A percentile compares a stretch with the other conserved stretches of the same genome.
phyloP scores from a whole-genome alignment of 139 green algal species.

The Micractinium conductrix region DNA sequence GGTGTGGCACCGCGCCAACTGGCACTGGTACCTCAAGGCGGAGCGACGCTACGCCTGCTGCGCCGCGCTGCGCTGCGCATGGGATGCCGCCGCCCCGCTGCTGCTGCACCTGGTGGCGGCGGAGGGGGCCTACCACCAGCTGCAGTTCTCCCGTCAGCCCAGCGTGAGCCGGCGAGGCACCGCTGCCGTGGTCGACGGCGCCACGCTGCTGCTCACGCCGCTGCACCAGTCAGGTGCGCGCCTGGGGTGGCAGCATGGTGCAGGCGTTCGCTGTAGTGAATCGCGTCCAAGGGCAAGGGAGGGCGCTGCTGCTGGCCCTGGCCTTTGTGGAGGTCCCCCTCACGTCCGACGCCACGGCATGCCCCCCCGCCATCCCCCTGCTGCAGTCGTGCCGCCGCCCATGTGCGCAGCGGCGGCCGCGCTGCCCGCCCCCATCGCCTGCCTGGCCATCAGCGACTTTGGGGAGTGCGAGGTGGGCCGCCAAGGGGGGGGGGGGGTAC shows the following conservation, averaged over 20 bases:
- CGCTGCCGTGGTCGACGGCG: constrained; percentile 87
- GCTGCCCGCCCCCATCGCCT: constrained; percentile 50
- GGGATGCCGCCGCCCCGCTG: constrained; percentile 41
- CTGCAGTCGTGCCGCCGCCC: constrained; percentile 83
- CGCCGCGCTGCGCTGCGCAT: constrained; percentile 4
- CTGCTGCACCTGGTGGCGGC: constrained; percentile 44
- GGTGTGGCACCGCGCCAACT: constrained; percentile 94
- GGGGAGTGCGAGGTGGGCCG: constrained; percentile 16
- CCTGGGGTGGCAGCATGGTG: background rate
- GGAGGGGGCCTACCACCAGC: constrained; percentile 36
- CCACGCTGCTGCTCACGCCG: constrained; percentile 79
- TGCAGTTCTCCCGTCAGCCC: constrained; percentile 32
- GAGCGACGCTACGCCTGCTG: constrained; percentile 58
- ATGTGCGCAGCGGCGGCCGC: constrained; percentile 67
- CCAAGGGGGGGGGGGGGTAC: too few relatives aligned
- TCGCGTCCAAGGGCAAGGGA: too few relatives aligned
- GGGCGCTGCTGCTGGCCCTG: too few relatives aligned
- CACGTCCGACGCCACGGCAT: background rate
- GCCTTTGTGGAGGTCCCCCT: too few relatives aligned
- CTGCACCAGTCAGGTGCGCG: constrained; percentile 53
- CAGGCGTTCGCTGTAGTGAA: too few relatives aligned
- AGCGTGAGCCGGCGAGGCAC: constrained; percentile 69
- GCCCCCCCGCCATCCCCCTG: background rate
- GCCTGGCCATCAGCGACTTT: constrained; percentile 43
- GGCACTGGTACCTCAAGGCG: constrained; percentile 95